phyloP scores from a whole-genome alignment of 768 basidiomycete genomes.

The Leccinum fibrillosum region DNA sequence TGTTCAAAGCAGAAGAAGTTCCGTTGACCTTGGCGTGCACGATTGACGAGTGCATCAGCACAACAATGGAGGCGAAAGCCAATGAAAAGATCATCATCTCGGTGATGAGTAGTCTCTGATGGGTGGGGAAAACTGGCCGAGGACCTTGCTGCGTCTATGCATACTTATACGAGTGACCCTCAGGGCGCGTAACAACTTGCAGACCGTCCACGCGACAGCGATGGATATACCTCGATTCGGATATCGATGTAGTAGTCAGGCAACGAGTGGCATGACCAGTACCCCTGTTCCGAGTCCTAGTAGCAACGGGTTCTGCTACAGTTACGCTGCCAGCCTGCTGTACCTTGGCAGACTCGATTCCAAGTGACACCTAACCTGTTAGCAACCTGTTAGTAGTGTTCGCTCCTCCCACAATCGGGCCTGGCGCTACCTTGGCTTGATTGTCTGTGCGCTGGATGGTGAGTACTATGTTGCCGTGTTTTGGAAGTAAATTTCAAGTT shows the following conservation, averaged over 20 bases:
- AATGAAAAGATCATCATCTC: constrained; percentile 3
- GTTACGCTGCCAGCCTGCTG: background rate
- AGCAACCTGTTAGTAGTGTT: no score
- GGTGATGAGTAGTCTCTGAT: background rate
- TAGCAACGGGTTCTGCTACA: background rate
- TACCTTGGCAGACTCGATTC: no score
- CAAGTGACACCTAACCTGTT: no score
- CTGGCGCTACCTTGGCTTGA: background rate
- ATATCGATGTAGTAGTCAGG: background rate
- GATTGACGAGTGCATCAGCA: background rate
- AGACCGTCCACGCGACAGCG: background rate
- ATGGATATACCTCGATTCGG: background rate
- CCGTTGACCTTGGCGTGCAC: background rate
- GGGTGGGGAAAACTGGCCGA: background rate
- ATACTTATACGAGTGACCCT: background rate
- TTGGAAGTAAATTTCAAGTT: no score
- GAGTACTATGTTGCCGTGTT: no score
- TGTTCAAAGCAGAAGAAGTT: constrained; percentile 26
- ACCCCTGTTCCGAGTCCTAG: background rate
- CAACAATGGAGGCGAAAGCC: constrained; percentile 1
- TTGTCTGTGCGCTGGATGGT: background rate
- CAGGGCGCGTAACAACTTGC: background rate
- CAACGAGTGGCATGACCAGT: background rate
- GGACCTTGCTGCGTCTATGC: background rate
- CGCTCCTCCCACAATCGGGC: no score